Evolutionary conservation across 73 alveolate genomes (phyloP).

Genomic region (Stentor roeselii): DNA sequence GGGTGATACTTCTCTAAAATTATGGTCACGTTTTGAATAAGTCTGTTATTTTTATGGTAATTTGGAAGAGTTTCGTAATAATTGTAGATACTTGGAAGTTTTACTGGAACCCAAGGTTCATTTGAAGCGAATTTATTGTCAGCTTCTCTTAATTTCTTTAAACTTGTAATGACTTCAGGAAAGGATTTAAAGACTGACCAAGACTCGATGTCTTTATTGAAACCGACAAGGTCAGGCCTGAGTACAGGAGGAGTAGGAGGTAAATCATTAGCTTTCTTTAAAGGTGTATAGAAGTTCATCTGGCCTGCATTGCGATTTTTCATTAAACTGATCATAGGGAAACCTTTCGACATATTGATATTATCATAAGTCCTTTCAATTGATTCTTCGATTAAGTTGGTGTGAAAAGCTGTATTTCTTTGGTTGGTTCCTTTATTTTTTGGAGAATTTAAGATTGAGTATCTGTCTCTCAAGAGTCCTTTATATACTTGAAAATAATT

Average conservation of each 20-base stretch:
- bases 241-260: neutral
- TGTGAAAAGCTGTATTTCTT: neutral
- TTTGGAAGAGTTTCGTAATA: slow-evolving; percentile 21
- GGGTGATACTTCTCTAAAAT: slow-evolving; percentile 7
- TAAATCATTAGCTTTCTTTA: neutral
- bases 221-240: neutral
- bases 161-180: neutral
- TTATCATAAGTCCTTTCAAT: neutral
- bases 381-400: neutral
- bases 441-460: too few species aligned
- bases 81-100: neutral
- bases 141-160: neutral
- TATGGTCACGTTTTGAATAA: neutral
- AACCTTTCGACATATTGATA: neutral
- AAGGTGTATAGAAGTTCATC: neutral
- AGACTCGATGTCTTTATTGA: neutral
- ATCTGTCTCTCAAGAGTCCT: neutral
- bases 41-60: neutral
- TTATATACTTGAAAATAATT: too few species aligned
- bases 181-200: neutral
- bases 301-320: neutral
- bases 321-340: neutral
- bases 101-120: slow-evolving; percentile 9
- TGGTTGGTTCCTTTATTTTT: neutral
- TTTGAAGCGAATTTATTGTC: neutral